Evolutionary conservation across 2,329 filamentous ascomycete species (phyloP).

Genomic region (Neofusicoccum parvum): DNA sequence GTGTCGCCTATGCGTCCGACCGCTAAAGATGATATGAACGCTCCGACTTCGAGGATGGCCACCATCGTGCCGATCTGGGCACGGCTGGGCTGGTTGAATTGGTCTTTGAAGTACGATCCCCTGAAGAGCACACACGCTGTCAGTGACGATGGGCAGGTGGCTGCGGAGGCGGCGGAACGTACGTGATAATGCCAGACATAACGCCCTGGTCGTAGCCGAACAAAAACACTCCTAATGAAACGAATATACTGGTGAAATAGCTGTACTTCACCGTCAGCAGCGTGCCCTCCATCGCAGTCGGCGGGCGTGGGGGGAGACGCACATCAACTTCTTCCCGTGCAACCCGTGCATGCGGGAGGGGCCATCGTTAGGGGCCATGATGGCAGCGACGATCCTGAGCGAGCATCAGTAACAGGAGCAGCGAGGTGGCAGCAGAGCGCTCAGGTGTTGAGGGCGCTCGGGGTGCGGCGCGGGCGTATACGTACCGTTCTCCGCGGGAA

Average conservation of each 20-base stretch:
- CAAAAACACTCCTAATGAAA: slow-evolving; percentile 82
- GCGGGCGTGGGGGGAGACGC: slow-evolving; percentile 40
- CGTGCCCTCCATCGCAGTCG: background rate
- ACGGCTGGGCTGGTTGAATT: slow-evolving; percentile 85
- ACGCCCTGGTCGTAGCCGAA: slow-evolving; percentile 91
- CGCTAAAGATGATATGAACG: slow-evolving; percentile 82
- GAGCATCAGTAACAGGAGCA: background rate
- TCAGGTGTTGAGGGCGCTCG: background rate
- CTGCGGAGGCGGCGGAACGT: slow-evolving; percentile 38
- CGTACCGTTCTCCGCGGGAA: slow-evolving; percentile 63
- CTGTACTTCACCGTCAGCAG: slow-evolving; percentile 48
- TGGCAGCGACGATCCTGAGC: slow-evolving; percentile 64
- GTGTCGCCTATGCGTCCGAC: slow-evolving; percentile 90
- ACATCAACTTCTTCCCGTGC: slow-evolving; percentile 94
- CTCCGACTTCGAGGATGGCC: slow-evolving; percentile 91
- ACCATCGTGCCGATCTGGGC: slow-evolving; percentile 96
- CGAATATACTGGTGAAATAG: slow-evolving; percentile 92
- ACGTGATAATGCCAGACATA: slow-evolving; percentile 78
- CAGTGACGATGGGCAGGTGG: slow-evolving; percentile 24
- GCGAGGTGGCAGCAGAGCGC: background rate
- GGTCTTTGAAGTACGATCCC: slow-evolving; percentile 83
- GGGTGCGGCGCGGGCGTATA: background rate
- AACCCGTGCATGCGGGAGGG: slow-evolving; percentile 80
- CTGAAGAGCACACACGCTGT: slow-evolving; percentile 51
- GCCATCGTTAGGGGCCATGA: slow-evolving; percentile 79